Conservation (phyloP, 176 grass and related monocot genomes). For the Alopecurus myosuroides region DNA sequence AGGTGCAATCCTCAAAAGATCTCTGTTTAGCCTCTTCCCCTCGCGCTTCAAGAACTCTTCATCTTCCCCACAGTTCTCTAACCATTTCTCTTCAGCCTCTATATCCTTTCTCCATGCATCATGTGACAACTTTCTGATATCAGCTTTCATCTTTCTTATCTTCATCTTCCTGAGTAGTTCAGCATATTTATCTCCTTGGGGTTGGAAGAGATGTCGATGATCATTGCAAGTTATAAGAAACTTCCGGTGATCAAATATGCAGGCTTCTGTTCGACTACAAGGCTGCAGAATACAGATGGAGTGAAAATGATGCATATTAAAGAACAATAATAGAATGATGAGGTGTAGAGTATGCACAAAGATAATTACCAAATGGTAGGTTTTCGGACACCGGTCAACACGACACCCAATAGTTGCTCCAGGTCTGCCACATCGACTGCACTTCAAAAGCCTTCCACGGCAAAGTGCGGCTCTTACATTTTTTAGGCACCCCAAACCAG, state of each 20-base stretch:
- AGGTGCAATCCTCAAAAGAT: slow-evolving; percentile 88
- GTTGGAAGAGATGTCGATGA: slow-evolving; percentile 91
- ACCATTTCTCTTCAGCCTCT: slow-evolving; percentile 96
- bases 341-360: slow-evolving; percentile 3
- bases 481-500: slow-evolving; percentile 87
- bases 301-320: slow-evolving; percentile 26
- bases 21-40: slow-evolving; percentile 84
- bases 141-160: slow-evolving; percentile 74
- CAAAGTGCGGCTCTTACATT: slow-evolving; percentile 90
- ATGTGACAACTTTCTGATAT: slow-evolving; percentile 69
- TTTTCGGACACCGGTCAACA: slow-evolving; percentile 91
- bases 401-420: slow-evolving; percentile 95
- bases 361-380: slow-evolving; percentile 89
- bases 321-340: background rate
- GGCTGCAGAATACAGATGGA: slow-evolving; percentile 58
- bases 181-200: slow-evolving; percentile 58
- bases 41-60: slow-evolving; percentile 98
- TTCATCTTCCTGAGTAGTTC: slow-evolving; percentile 78
- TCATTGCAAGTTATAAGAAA: slow-evolving; percentile 97
- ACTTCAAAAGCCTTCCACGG: slow-evolving; percentile 91
- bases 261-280: slow-evolving; percentile 80
- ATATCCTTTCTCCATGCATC: slow-evolving; percentile 81
- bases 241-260: slow-evolving; percentile 95
- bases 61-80: slow-evolving; percentile 97
- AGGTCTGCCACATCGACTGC: slow-evolving; percentile 88